These are phyloP conservation scores for Dendrobium officinale DNA, from an alignment of 106 monocot genomes.

Conservation along the genomic window DNA sequence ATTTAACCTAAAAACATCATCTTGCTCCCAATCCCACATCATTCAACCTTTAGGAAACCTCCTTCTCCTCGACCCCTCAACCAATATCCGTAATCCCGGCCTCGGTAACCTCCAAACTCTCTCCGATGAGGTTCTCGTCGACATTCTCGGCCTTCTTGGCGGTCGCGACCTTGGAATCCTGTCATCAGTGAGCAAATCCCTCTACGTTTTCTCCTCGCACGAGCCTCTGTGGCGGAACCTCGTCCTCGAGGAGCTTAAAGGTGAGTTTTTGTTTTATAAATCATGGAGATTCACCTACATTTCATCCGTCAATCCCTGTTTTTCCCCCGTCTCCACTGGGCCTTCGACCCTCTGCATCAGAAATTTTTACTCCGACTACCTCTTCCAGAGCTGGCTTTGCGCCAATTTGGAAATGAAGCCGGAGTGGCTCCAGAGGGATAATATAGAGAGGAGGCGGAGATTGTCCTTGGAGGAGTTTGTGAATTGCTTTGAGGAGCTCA, in stretches of 20 bases:
- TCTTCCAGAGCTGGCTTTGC: conserved; percentile 99
- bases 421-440: conserved; percentile 75
- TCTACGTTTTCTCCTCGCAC: conserved; percentile 82
- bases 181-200: conserved; percentile 50
- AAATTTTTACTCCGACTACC: conserved; percentile 88
- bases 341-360: conserved; percentile 24
- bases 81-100: conserved; percentile 70
- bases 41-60: conserved; percentile 96
- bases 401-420: conserved; percentile 88
- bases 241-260: conserved; percentile 47
- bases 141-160: conserved; percentile 55
- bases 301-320: conserved; percentile 1
- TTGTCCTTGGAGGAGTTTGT: conserved; percentile 77
- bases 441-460: conserved; percentile 45
- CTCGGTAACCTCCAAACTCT: conserved; percentile 61
- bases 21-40: conserved; percentile 35
- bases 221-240: conserved; percentile 85
- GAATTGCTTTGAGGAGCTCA: conserved; percentile 66
- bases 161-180: conserved; percentile 44
- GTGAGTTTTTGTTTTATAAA: conserved; percentile 45
- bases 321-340: background rate
- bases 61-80: conserved; percentile 28
- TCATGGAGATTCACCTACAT: conserved; percentile 76
- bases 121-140: conserved; percentile 80
- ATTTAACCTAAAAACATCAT: conserved; percentile 49